phyloP scores from a whole-genome alignment of 2,329 filamentous ascomycete genomes.

The Stenocarpella maydis region DNA sequence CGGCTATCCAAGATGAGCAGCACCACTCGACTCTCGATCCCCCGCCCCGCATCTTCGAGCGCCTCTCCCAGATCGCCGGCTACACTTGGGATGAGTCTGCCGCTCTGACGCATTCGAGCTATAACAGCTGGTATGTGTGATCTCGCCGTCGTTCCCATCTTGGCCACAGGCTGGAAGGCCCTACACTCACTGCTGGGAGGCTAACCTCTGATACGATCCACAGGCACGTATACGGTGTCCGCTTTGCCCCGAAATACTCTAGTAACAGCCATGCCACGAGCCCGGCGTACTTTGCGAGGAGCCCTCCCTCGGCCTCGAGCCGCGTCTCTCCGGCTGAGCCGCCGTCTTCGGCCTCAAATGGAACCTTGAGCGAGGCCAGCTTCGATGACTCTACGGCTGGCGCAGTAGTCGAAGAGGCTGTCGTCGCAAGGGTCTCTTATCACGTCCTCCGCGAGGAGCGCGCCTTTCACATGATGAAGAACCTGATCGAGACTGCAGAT shows the following conservation, averaged over 20 bases:
- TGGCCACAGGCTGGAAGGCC: background rate
- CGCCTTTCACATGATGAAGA: constrained; percentile 83
- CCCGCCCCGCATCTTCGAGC: constrained; percentile 74
- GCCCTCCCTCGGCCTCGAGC: constrained; percentile 51
- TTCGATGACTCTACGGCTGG: constrained; percentile 45
- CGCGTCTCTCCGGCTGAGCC: constrained; percentile 51
- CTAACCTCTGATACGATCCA: constrained; percentile 34
- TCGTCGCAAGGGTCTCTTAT: constrained; percentile 83
- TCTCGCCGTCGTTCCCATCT: constrained; percentile 1
- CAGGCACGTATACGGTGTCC: constrained; percentile 74
- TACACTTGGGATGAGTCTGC: constrained; percentile 78
- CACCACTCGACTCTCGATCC: constrained; percentile 59
- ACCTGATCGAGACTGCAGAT: constrained; percentile 74
- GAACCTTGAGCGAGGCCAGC: constrained; percentile 29
- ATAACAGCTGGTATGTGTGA: constrained; percentile 80
- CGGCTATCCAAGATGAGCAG: constrained; percentile 59
- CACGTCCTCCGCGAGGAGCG: constrained; percentile 86
- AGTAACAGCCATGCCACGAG: constrained; percentile 51
- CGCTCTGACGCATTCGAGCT: constrained; percentile 70
- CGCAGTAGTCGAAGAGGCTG: constrained; percentile 67
- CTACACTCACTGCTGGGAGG: background rate
- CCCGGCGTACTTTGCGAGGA: constrained; percentile 52
- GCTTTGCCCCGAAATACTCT: constrained; percentile 58
- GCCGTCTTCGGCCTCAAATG: constrained; percentile 40
- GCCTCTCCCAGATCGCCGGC: constrained; percentile 75